Conservation (phyloP, 164 flowering plant genomes). For the Cinnamomum micranthum region DNA sequence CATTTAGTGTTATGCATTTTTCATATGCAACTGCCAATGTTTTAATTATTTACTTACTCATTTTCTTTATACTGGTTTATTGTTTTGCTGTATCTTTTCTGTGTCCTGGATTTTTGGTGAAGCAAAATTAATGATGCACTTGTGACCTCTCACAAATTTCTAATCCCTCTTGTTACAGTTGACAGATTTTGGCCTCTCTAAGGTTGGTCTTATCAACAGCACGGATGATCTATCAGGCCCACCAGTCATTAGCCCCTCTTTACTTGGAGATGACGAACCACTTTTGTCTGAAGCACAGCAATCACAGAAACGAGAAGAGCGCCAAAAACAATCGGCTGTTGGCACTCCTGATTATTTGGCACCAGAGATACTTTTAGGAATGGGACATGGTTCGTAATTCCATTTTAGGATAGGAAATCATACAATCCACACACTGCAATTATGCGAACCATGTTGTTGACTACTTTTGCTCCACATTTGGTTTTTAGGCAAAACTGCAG, state of each 20-base stretch:
- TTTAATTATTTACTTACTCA: neutral
- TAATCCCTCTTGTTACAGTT: conserved; percentile 73
- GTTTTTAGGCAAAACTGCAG: conserved; percentile 84
- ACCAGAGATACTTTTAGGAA: conserved; percentile 98
- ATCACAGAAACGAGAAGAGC: conserved; percentile 48
- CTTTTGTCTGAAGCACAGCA: conserved; percentile 23
- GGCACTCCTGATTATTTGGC: conserved; percentile 99
- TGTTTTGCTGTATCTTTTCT: neutral
- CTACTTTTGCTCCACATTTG: conserved; percentile 5
- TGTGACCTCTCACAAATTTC: conserved; percentile 30
- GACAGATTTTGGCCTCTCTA: conserved; percentile 99
- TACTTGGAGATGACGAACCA: conserved; percentile 53
- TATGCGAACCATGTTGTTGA: neutral
- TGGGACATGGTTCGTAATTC: conserved; percentile 78
- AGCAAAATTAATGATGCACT: neutral
- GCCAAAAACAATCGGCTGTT: conserved; percentile 80
- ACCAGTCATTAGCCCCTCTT: conserved; percentile 33
- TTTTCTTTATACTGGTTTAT: neutral
- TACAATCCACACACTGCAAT: neutral
- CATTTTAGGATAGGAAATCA: neutral
- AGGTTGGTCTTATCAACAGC: conserved; percentile 94
- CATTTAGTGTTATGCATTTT: no score
- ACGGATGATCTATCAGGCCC: conserved; percentile 92
- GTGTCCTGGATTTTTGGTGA: neutral
- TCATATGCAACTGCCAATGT: no score